Evolutionary conservation across 805 yeast species (phyloP).

Genomic region (Ogataea haglerorum): DNA sequence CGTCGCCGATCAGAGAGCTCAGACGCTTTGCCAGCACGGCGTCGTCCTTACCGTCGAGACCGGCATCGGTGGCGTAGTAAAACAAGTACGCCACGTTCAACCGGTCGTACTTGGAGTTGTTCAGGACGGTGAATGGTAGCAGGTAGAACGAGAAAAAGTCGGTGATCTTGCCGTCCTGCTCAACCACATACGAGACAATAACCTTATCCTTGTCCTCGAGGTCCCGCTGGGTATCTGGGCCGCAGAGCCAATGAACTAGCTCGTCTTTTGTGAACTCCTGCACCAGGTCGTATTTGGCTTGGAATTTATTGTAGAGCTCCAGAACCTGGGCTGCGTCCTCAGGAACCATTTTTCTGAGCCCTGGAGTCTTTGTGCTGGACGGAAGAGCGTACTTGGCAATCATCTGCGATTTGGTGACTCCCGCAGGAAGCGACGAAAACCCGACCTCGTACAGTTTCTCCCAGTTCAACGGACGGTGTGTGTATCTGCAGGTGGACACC

Average conservation of each 20-base stretch:
- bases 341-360: constrained; percentile 55
- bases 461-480: constrained; percentile 95
- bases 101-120: constrained; percentile 57
- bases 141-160: constrained; percentile 90
- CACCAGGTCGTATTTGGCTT: constrained; percentile 65
- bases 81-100: constrained; percentile 84
- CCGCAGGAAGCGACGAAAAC: constrained; percentile 74
- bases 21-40: constrained; percentile 55
- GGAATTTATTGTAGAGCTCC: constrained; percentile 57
- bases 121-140: constrained; percentile 80
- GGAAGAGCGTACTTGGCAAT: constrained; percentile 59
- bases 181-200: constrained; percentile 76
- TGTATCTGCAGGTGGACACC: constrained; percentile 79
- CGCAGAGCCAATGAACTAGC: constrained; percentile 77
- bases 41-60: constrained; percentile 41
- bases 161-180: constrained; percentile 61
- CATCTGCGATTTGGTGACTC: constrained; percentile 64
- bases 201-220: constrained; percentile 42
- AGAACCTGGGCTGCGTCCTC: constrained; percentile 65
- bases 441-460: constrained; percentile 84
- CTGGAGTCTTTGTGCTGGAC: constrained; percentile 42
- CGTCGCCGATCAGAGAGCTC: constrained; percentile 61
- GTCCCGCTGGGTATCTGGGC: constrained; percentile 32
- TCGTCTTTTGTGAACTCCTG: constrained; percentile 68
- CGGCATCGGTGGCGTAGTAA: constrained; percentile 80